Conservation (phyloP, 2,329 filamentous ascomycete species). For the Ophiocordyceps sinensis region DNA sequence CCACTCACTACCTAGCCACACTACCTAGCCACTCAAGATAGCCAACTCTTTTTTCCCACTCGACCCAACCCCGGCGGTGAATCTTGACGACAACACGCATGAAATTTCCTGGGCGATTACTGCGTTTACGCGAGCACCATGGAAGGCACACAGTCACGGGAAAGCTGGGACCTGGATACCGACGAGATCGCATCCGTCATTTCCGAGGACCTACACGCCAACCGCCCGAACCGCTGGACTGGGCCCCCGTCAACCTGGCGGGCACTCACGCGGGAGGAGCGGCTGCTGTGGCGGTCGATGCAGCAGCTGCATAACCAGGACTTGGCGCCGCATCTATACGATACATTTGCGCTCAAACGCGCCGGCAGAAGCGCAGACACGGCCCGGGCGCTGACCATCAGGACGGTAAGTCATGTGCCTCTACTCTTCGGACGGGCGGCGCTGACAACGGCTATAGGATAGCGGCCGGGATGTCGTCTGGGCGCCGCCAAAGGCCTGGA, state of each 20-base stretch:
- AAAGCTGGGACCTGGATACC: conserved; percentile 28
- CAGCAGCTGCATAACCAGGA: conserved; percentile 50
- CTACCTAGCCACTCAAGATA: too few species aligned
- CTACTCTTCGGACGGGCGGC: conserved; percentile 1
- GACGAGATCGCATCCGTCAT: conserved; percentile 31
- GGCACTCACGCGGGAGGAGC: conserved; percentile 44
- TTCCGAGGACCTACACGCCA: conserved; percentile 29
- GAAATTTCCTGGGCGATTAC: background rate
- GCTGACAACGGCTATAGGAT: conserved; percentile 5
- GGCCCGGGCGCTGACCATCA: conserved; percentile 2
- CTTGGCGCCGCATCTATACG: conserved; percentile 64
- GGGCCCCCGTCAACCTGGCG: conserved; percentile 56
- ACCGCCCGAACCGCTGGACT: conserved; percentile 58
- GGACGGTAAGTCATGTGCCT: background rate
- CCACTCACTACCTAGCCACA: too few species aligned
- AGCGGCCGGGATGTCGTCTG: conserved; percentile 21
- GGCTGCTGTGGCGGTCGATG: conserved; percentile 47
- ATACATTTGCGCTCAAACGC: conserved; percentile 53
- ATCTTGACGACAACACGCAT: too few species aligned
- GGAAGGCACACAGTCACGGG: background rate
- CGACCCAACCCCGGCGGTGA: too few species aligned
- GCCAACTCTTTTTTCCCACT: too few species aligned
- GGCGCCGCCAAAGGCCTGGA: conserved; percentile 51
- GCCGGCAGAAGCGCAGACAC: conserved; percentile 11
- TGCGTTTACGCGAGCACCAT: background rate